A percentile compares a stretch with the other conserved stretches of the same genome.
Conservation (phyloP, 331 rosid genomes). For the Malus hybrid region DNA sequence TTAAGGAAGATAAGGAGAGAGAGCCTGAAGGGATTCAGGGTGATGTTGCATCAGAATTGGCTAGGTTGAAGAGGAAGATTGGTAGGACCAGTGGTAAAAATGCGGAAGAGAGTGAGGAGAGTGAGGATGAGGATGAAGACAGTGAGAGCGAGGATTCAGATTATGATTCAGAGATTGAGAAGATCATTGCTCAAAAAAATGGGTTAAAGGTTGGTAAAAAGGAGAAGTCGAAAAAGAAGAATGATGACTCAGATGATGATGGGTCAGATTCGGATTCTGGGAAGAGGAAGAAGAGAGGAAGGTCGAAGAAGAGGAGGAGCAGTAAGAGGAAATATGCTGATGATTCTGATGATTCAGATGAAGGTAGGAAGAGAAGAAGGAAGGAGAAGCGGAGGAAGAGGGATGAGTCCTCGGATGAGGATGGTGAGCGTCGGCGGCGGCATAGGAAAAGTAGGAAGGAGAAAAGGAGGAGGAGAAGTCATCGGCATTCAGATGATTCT, state of each 20-base stretch:
- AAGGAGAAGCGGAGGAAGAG: conserved; percentile 65
- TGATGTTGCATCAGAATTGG: conserved; percentile 49
- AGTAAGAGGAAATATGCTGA: conserved; percentile 45
- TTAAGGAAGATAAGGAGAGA: conserved; percentile 70
- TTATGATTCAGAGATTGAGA: conserved; percentile 72
- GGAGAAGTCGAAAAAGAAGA: conserved; percentile 31
- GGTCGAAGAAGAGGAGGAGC: conserved; percentile 77
- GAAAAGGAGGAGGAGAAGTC: conserved; percentile 63
- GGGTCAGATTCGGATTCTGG: conserved; percentile 38
- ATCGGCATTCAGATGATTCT: conserved; percentile 46
- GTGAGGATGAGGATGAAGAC: conserved; percentile 64
- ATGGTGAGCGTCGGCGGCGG: conserved; percentile 25
- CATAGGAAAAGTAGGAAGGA: conserved; percentile 75
- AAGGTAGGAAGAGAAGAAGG: conserved; percentile 43
- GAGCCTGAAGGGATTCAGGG: conserved; percentile 47
- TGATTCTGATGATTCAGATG: conserved; percentile 39
- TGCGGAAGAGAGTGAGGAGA: conserved; percentile 44
- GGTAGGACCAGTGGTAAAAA: conserved; percentile 35
- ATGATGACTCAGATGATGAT: conserved; percentile 33
- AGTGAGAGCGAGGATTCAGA: conserved; percentile 73
- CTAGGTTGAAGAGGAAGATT: conserved; percentile 48
- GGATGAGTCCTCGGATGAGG: conserved; percentile 58
- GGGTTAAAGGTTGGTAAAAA: conserved; percentile 48
- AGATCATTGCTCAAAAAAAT: conserved; percentile 53
- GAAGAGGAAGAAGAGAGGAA: conserved; percentile 67